Base-by-base conservation (phyloP, 2,329 filamentous ascomycete species). In the Penicillium polonicum region DNA sequence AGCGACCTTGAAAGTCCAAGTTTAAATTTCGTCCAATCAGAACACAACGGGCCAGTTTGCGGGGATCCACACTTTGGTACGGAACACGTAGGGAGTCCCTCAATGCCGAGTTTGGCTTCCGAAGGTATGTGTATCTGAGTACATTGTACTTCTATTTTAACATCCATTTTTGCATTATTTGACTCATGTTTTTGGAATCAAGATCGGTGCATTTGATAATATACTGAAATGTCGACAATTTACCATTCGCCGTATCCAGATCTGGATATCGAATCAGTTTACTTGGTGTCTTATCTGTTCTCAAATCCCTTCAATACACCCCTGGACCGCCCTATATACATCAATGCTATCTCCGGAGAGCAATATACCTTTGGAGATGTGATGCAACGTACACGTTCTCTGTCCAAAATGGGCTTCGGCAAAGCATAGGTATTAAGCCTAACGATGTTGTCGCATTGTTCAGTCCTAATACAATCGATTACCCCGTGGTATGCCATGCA, bases 391-490 rank as follows among this genome's bases (percentile, higher is more conserved):
- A 62, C 52, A 1, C 52, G 53, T 15, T 64, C 63, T 7, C 45
- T 66, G 15, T 46, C 63, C 33, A 57, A 59, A 57, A 59, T n/a
- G 64, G 63, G 0, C 57, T 66, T 15, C 60, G 58, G 8, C 56
- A 64, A 33, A 58, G n/a, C 13, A 58, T 65, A 38, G 61, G 50
- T 6, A 19, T 65, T 5, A 45, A 53, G 23, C 31, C 55, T 2
- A 51, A 62, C 19, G 61, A 66, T 39, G 56, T 65, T 2, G 59
- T 66, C 2, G 61, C 63, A 12, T 42, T 66, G 17, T 62, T 66
- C 50, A 64, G 64, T 19, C 64, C 61, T 17, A 66, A 66, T 21
- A 55, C 57, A 4, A 65, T 65, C 31, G 64, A 65, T 5, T 65
- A 66, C 31, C 59, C 64, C 2, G 48, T 66, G 25, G 57, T 52